Percentiles rank a stretch among this genome's conserved stretches.
Evolutionary conservation across 116 monocot species (phyloP).

Genomic region (Cymodocea nodosa): DNA sequence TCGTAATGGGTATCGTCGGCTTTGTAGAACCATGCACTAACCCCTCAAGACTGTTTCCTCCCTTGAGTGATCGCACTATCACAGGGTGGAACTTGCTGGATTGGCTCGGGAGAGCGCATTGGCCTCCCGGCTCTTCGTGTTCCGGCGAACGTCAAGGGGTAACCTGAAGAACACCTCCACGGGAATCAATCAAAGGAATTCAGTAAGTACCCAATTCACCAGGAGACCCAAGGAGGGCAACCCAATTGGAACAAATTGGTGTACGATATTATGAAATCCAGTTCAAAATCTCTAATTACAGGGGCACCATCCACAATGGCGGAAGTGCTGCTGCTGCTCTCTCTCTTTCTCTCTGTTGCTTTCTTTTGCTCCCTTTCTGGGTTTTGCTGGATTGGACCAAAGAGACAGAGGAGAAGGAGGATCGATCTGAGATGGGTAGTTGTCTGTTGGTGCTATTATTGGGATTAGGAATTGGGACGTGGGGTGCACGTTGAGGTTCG

Average conservation of each 20-base stretch:
- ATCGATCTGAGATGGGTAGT: background rate
- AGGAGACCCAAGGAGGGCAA: background rate
- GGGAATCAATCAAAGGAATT: background rate
- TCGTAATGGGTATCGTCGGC: background rate
- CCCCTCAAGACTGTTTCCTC: slow-evolving; percentile 12
- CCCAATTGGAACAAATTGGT: background rate
- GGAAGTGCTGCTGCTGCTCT: background rate
- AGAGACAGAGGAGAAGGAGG: too few relatives aligned
- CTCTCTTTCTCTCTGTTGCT: background rate
- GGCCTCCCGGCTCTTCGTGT: background rate
- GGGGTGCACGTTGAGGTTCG: background rate
- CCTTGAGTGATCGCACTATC: slow-evolving; percentile 11
- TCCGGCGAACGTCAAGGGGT: background rate
- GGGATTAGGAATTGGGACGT: background rate
- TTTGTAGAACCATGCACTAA: slow-evolving; percentile 4
- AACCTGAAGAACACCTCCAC: background rate
- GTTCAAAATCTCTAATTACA: background rate
- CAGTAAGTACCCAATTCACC: background rate
- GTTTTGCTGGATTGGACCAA: background rate
- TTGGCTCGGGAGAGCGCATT: background rate
- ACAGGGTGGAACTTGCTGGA: background rate
- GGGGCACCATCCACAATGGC: background rate
- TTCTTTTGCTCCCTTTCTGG: background rate
- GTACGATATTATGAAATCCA: background rate
- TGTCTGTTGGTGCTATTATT: background rate